Base-by-base conservation (phyloP, 768 basidiomycete species). In the Megacollybia marginata region DNA sequence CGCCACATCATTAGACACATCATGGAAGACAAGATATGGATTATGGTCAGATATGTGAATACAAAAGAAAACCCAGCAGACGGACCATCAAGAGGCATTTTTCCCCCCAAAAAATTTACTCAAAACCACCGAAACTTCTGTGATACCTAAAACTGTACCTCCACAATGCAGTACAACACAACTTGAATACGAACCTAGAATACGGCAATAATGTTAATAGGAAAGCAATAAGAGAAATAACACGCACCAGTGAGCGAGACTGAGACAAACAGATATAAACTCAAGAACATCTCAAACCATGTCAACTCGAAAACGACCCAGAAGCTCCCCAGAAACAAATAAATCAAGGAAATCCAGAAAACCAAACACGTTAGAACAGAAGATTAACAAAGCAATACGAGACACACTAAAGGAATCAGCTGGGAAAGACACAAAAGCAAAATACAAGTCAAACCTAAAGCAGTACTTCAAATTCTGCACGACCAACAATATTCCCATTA, bases 31-130 rank as follows among this genome's bases (percentile, higher is more conserved):
- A 42, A 46, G 0, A 56, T 72, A 20, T 54, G 56, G 36, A 40
- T 70, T 20, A 48, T 54, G 9, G 54, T 62, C 2, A 46, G 45
- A 20, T 73, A 62, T 57, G 55, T 73, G 12, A 48, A 58, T 15
- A 64, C 64, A 1, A 52, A 58, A 33, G 54, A 57, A 2, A 72
- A 72, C 54, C 55, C 60, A 0, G 68, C 69, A 2, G 70, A 72
- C 51, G 57, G 44, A 9, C 65, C 68, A 0, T 69, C 66, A 7
- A 13, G 68, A 6, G 63, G 63, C 0, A 46, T 48, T 5, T 64
- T 59, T 33, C 57, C 57, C 1, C 51, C 50, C 12, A 43, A 18
- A 59, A 23, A 12, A 10, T 51, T 2, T 33, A 51, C 38, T n/a
- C 50, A 12, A 16, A 40, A 1, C 50, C 50, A 33, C 50, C 50